Evolutionary conservation across 768 basidiomycete species (phyloP).

Genomic region (Dacryopinax primogenitus): DNA sequence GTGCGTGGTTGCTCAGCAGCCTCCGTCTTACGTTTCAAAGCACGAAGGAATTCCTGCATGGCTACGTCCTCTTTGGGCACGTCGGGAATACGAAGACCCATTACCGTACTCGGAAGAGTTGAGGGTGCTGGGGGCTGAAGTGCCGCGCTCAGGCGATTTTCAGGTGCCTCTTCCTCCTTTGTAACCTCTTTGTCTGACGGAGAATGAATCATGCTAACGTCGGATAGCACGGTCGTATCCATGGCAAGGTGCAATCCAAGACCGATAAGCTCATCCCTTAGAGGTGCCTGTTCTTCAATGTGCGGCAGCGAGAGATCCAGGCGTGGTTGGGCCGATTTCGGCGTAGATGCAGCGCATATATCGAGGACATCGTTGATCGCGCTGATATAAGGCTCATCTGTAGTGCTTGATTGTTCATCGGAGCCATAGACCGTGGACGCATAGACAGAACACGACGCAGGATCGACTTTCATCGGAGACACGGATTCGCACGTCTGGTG

Average conservation of each 20-base stretch:
- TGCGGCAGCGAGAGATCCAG: neutral
- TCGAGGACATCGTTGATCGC: neutral
- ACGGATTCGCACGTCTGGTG: neutral
- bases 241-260: neutral
- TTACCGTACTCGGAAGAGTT: neutral
- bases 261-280: neutral
- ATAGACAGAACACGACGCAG: neutral
- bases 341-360: neutral
- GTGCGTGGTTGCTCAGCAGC: neutral
- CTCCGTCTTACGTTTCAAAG: neutral
- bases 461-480: neutral
- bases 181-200: neutral
- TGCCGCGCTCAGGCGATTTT: neutral
- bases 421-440: neutral
- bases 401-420: neutral
- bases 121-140: neutral
- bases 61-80: neutral
- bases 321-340: neutral
- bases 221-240: neutral
- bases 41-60: slow-evolving; percentile 2
- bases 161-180: neutral
- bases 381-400: neutral
- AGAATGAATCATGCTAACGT: neutral
- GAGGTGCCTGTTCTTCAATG: neutral
- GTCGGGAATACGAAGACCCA: neutral